Evolutionary conservation across 2,329 filamentous ascomycete species (phyloP), one percentile per base, ranked within the genome.

Genomic region (Domatiomyces catenatus): DNA sequence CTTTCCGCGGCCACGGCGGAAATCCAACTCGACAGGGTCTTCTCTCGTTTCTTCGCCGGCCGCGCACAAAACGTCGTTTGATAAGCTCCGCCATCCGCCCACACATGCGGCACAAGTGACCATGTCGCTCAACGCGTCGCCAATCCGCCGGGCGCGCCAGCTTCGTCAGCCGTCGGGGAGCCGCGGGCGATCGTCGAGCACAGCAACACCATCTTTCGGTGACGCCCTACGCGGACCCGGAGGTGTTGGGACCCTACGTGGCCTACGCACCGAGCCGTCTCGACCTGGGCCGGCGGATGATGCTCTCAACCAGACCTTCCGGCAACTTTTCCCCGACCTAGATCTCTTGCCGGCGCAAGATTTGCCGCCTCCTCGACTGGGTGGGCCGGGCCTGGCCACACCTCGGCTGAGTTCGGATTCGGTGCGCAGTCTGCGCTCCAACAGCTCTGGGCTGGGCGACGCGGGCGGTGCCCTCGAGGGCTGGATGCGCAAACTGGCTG

Each of bases 1-100:
- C 67, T 96, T 96, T 62, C 90, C 90, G 2, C 89, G 89, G 6
- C 79, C 88, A 18, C 76, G 88, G 63, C 86, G 89, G 79, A 92
- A 92, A 81, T 92, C 84, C 55, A 61, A 64, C 52, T 65, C 62
- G 36, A 55, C 64, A 5, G 68, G 77, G 8, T 80, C 80, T 1
- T 58, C 80, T 48, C 10, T 10, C 2, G 79, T 81, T 50, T 60
- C 63, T 42, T 68, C 70, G 19, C 58, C 64, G 43, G 56, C 63
- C 51, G 52, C 62, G 54, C 52, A 56, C 42, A 56, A 54, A 54
- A 48, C 56, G 39, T 54, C 58, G 39, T 50, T 59, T 49, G 50
- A 61, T 59, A 59, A 56, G 61, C 59, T 49, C 58, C 58, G 42
- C 56, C 61, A 44, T 55, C 54, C 58, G 18, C 61, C 62, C 8